These are phyloP conservation scores for Tolypocladium ophioglossoides DNA, from an alignment of 2,329 filamentous ascomycete genomes.

Conservation along the genomic window DNA sequence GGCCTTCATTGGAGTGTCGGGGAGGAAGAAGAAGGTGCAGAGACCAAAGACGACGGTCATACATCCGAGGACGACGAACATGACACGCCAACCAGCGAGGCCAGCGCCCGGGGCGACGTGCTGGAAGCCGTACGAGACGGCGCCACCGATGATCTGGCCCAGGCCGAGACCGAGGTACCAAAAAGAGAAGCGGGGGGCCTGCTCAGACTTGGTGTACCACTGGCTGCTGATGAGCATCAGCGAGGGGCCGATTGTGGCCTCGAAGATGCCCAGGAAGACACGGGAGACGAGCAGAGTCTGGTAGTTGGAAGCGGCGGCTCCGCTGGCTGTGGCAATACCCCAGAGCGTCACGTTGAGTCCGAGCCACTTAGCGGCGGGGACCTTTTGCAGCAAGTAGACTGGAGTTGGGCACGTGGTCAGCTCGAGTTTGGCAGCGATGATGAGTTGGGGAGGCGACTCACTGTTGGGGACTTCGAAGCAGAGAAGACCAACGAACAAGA, in stretches of 20 bases:
- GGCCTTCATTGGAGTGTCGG: constrained; percentile 36
- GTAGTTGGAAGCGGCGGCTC: constrained; percentile 43
- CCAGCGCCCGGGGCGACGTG: constrained; percentile 39
- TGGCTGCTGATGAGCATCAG: constrained; percentile 50
- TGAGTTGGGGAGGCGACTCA: constrained; percentile 13
- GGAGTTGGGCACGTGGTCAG: neutral
- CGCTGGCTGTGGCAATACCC: constrained; percentile 45
- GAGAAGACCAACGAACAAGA: constrained; percentile 51
- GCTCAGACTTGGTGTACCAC: constrained; percentile 53
- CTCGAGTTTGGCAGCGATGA: neutral
- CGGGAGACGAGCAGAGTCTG: constrained; percentile 41
- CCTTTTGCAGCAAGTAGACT: constrained; percentile 48
- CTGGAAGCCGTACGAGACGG: constrained; percentile 53
- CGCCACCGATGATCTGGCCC: constrained; percentile 51
- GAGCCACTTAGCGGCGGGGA: constrained; percentile 52
- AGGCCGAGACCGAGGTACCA: constrained; percentile 52
- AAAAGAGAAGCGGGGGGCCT: constrained; percentile 46
- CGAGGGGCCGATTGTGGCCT: constrained; percentile 48
- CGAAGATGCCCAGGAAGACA: constrained; percentile 50
- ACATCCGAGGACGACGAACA: constrained; percentile 58
- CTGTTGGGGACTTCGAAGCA: constrained; percentile 50
- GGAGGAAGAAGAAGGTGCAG: constrained; percentile 20
- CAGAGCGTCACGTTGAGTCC: constrained; percentile 47
- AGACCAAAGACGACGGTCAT: constrained; percentile 24
- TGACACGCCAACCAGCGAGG: constrained; percentile 56